phyloP scores from a whole-genome alignment of 441 rosid genomes.

The Gossypium aridum region DNA sequence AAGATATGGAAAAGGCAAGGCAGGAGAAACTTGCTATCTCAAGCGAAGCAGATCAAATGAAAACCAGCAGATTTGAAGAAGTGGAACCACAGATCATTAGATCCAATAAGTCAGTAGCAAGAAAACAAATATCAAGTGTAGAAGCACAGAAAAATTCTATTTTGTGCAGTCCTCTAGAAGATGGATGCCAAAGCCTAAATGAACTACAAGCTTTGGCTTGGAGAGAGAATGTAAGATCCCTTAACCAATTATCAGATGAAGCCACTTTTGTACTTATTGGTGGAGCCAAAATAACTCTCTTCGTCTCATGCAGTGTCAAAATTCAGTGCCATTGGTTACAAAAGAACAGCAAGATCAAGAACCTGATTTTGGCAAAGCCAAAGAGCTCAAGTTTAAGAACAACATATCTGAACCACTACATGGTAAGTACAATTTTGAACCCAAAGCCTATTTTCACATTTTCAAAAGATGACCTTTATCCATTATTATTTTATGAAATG shows the following conservation, averaged over 20 bases:
- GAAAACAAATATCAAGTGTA: slow-evolving; percentile 9
- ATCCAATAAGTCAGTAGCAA: slow-evolving; percentile 22
- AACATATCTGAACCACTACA: slow-evolving; percentile 9
- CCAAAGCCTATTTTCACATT: background rate
- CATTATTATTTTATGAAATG: background rate
- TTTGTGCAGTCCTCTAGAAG: slow-evolving; percentile 10
- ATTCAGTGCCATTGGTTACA: slow-evolving; percentile 8
- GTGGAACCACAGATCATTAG: slow-evolving; percentile 26
- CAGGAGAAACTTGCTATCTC: slow-evolving; percentile 18
- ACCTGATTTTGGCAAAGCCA: slow-evolving; percentile 12
- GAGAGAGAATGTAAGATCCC: slow-evolving; percentile 39
- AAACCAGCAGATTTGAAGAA: slow-evolving; percentile 23
- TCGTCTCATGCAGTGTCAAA: slow-evolving; percentile 28
- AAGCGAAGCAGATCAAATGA: slow-evolving; percentile 26
- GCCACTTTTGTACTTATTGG: background rate
- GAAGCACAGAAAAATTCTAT: slow-evolving; percentile 20
- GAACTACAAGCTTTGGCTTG: slow-evolving; percentile 24
- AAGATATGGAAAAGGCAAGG: slow-evolving; percentile 33
- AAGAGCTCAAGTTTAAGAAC: slow-evolving; percentile 15
- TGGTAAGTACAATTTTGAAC: slow-evolving; percentile 28
- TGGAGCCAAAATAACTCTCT: slow-evolving; percentile 11
- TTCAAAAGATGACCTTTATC: background rate
- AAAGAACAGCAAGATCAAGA: slow-evolving; percentile 30
- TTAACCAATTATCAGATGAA: slow-evolving; percentile 9
- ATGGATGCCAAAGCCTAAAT: slow-evolving; percentile 20